A percentile compares a stretch with the other conserved stretches of the same genome.
Evolutionary conservation across 2,329 filamentous ascomycete species (phyloP).

Genomic region (Xylaria sp.): DNA sequence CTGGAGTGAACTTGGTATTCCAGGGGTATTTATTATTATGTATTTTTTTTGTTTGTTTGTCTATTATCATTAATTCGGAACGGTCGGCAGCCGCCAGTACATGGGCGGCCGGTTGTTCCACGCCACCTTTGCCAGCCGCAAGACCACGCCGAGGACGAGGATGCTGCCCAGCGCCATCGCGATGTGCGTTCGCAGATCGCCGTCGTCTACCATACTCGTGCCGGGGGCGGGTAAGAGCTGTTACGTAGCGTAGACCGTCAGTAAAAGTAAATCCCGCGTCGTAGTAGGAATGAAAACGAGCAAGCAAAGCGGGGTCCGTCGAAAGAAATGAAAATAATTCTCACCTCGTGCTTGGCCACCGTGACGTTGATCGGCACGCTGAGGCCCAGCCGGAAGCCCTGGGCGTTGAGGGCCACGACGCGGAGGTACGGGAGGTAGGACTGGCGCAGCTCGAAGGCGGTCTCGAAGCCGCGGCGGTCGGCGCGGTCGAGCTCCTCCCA

Average conservation of each 20-base stretch:
- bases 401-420: slow-evolving; percentile 20
- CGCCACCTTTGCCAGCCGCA: slow-evolving; percentile 8
- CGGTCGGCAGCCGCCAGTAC: slow-evolving; percentile 15
- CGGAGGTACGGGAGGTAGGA: slow-evolving; percentile 22
- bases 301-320: too few species aligned
- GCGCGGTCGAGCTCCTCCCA: slow-evolving; percentile 15
- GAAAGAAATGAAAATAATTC: too few species aligned
- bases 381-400: slow-evolving; percentile 17
- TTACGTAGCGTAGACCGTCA: slow-evolving; percentile 6
- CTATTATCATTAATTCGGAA: slow-evolving; percentile 7
- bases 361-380: slow-evolving; percentile 15
- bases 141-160: slow-evolving; percentile 5
- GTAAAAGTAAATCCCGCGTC: not conserved
- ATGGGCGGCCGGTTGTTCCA: slow-evolving; percentile 16
- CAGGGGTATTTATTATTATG: slow-evolving; percentile 3
- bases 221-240: slow-evolving; percentile 2
- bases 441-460: slow-evolving; percentile 29
- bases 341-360: slow-evolving; percentile 18
- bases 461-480: slow-evolving; percentile 44
- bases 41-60: not conserved
- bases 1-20: not conserved
- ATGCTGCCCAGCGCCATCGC: slow-evolving; percentile 7
- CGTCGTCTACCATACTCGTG: slow-evolving; percentile 3
- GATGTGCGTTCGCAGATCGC: slow-evolving; percentile 2
- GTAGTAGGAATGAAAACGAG: too few species aligned